These are phyloP conservation scores for Fraxinus quadrangulata DNA, from an alignment of 257 asterid genomes.

Conservation along the genomic window DNA sequence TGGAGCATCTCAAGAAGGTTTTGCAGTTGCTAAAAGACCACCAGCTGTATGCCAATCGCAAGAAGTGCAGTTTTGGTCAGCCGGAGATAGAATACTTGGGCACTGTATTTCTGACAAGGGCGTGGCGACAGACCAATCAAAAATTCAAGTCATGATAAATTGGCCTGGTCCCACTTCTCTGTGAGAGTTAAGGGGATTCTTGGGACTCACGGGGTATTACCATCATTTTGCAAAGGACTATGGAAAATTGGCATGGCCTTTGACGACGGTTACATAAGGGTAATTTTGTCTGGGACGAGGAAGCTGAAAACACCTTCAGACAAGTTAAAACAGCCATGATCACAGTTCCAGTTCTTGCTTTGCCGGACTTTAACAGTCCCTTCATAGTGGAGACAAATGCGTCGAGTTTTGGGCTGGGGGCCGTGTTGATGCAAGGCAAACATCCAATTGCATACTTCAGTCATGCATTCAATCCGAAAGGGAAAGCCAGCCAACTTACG, in stretches of 20 bases:
- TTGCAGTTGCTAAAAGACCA: no score
- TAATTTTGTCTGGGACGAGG: background rate
- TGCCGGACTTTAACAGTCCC: background rate
- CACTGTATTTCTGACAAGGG: no score
- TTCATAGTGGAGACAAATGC: conserved; percentile 6
- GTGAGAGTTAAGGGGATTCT: background rate
- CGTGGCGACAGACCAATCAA: no score
- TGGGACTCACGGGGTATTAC: conserved; percentile 1
- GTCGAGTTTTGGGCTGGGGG: background rate
- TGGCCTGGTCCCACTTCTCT: background rate
- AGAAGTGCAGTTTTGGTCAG: no score
- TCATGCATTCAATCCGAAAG: background rate
- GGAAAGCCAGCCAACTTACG: background rate
- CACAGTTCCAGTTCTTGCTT: background rate
- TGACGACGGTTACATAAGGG: background rate
- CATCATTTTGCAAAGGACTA: background rate
- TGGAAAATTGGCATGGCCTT: background rate
- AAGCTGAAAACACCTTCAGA: background rate
- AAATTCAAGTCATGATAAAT: no score
- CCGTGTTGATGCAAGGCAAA: background rate
- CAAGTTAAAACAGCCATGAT: background rate
- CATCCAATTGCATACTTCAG: background rate
- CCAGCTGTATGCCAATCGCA: no score
- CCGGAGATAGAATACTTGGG: no score
- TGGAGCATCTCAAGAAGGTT: no score